These are phyloP conservation scores for Balamuthia mandrillaris DNA, from an alignment of 208 protist species.

Conservation along the genomic window DNA sequence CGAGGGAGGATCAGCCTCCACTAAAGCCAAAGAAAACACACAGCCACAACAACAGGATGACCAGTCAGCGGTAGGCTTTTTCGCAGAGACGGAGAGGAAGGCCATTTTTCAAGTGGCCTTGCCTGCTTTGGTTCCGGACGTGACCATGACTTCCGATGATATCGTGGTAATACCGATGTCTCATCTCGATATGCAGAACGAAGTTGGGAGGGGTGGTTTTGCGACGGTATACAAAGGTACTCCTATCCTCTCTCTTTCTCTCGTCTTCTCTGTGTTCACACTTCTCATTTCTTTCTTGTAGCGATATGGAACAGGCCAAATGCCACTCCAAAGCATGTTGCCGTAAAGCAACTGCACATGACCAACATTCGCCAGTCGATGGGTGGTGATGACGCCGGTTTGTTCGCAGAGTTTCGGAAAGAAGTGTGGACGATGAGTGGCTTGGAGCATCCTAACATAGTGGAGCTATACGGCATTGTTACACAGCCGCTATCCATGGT, in stretches of 20 bases:
- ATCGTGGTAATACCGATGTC: not conserved
- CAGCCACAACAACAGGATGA: not conserved
- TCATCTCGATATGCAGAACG: not conserved
- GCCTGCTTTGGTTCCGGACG: not conserved
- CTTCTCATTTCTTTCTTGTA: no score
- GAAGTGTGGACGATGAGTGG: no score
- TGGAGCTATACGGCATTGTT: constrained; percentile 47
- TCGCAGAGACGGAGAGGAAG: not conserved
- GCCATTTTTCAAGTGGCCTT: not conserved
- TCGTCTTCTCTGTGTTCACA: no score
- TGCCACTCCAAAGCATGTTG: no score
- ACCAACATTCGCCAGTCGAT: no score
- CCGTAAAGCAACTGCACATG: no score
- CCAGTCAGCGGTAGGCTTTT: not conserved
- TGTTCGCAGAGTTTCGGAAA: no score
- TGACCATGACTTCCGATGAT: not conserved
- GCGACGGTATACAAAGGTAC: not conserved
- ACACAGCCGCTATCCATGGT: constrained; percentile 45
- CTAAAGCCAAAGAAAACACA: not conserved
- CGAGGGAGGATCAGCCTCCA: not conserved
- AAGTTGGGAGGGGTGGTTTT: not conserved
- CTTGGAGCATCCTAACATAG: constrained; percentile 54
- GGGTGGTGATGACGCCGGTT: no score
- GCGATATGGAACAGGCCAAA: no score
- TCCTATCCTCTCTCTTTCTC: no score